phyloP scores from a whole-genome alignment of 2,329 filamentous ascomycete species.

The Cladorrhinum sp. region DNA sequence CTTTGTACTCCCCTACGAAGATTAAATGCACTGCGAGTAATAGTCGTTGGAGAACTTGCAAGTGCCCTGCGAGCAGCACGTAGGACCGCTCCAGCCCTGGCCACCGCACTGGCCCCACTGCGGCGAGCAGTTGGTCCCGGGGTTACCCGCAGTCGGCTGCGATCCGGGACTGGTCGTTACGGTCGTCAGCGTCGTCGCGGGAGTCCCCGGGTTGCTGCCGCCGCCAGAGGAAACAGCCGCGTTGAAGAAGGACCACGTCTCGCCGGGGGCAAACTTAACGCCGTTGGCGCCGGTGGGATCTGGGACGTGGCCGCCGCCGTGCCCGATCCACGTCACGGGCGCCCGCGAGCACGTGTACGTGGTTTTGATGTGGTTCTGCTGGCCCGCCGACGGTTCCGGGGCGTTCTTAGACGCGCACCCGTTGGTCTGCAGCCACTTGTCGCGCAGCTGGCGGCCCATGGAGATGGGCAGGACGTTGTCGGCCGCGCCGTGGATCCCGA shows the following conservation, averaged over 20 bases:
- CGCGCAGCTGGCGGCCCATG: slow-evolving; percentile 15
- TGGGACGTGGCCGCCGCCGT: slow-evolving; percentile 10
- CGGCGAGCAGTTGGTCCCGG: slow-evolving; percentile 11
- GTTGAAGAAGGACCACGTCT: slow-evolving; percentile 7
- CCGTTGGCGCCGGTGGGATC: too few species aligned
- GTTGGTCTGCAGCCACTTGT: slow-evolving; percentile 18
- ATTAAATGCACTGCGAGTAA: slow-evolving; percentile 16
- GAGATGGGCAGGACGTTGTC: slow-evolving; percentile 13
- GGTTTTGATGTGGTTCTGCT: slow-evolving; percentile 15
- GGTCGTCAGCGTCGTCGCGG: slow-evolving; percentile 5
- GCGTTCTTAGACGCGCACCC: slow-evolving; percentile 14
- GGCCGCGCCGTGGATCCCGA: slow-evolving; percentile 15
- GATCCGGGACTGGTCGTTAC: not conserved
- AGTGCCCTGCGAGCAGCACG: slow-evolving; percentile 16
- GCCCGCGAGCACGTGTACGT: slow-evolving; percentile 16
- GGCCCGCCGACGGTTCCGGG: slow-evolving; percentile 12
- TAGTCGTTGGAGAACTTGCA: slow-evolving; percentile 14
- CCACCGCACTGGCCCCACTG: slow-evolving; percentile 16
- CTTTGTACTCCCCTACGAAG: too few species aligned
- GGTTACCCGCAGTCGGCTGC: slow-evolving; percentile 2
- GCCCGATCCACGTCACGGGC: slow-evolving; percentile 21
- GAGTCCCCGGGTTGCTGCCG: not conserved
- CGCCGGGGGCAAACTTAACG: not conserved
- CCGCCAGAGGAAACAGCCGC: too few species aligned
- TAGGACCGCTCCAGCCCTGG: slow-evolving; percentile 12